Base-by-base conservation (phyloP, 257 asterid species). In the Penstemon barbatus region DNA sequence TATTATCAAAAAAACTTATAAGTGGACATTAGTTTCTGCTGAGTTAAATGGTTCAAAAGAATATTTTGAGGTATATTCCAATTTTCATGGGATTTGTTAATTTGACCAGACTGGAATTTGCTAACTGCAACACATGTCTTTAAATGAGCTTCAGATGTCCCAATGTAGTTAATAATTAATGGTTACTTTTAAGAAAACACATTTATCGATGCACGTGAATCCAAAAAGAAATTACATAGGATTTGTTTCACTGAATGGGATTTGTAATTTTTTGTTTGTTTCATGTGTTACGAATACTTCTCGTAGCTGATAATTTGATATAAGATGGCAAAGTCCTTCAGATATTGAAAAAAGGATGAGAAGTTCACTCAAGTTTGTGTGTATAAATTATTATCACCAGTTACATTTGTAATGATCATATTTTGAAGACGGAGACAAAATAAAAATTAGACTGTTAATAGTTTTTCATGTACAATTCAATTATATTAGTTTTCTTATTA, bases 1-100 rank as follows among this genome's bases (percentile, higher is more conserved):
- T 15, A 15, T 15, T 15, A 15, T 15, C 18, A 15, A 15, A 15
- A 15, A 71, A 25, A 40, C 48, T 44, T 25, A 57, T 45, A 65
- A 72, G 79, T 77, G 77, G 71, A 56, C 63, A 50, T 59, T 61
- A 59, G 65, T 66, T 66, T 67, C 18, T 56, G 57, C 57, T 75
- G 58, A 57, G 68, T 68, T 74, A 73, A 66, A 61, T 61, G 79
- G 81, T 79, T 65, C 52, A 71, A 79, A 71, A 77, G 88, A 60
- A 80, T 80, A 74, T 80, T 62, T 6, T n/a, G 41, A 4, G 82
- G 88, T 49, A 83, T 78, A 83, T 80, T 80, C 86, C 80, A 69
- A 37, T 39, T 44, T 51, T 37, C 69, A 36, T 58, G 63, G 68
- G 70, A 67, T 49, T 78, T 68, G 55, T 80, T 63, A 68, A 64